These are phyloP conservation scores for Taxillus chinensis DNA, from an alignment of 164 flowering plant species.

Conservation along the genomic window DNA sequence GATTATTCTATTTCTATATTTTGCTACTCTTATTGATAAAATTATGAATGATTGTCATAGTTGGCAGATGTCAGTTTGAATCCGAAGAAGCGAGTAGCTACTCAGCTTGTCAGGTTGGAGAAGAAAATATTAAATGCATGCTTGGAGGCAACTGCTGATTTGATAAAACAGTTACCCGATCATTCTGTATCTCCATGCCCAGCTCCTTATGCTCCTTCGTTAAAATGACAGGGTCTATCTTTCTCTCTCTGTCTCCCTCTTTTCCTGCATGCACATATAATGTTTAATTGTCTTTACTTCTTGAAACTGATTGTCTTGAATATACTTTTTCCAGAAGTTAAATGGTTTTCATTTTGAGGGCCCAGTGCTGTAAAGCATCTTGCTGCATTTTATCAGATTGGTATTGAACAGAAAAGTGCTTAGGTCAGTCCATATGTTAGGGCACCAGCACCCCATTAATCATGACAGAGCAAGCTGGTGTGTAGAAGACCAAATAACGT, in stretches of 20 bases:
- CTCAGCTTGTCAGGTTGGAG: constrained; percentile 79
- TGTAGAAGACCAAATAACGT: no score
- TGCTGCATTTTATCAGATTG: no score
- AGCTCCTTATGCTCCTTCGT: constrained; percentile 81
- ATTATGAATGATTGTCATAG: constrained; percentile 23
- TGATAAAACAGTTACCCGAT: constrained; percentile 79
- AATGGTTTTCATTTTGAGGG: no score
- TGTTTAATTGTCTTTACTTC: neutral
- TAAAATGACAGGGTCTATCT: constrained; percentile 36
- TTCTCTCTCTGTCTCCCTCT: constrained; percentile 3
- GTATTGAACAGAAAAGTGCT: no score
- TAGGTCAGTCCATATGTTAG: no score
- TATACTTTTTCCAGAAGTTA: no score
- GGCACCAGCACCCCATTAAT: no score
- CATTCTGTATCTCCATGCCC: constrained; percentile 82
- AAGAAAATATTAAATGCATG: constrained; percentile 84
- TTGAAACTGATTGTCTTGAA: no score
- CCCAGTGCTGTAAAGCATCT: no score
- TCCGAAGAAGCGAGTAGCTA: constrained; percentile 84
- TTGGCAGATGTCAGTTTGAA: constrained; percentile 50
- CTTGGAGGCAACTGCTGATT: constrained; percentile 45
- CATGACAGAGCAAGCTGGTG: no score
- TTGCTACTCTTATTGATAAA: constrained; percentile 2
- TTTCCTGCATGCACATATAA: neutral
- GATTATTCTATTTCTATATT: neutral